Evolutionary conservation across 2,329 filamentous ascomycete species (phyloP), one percentile per base, ranked within the genome.

Genomic region (Neoarthrinium moseri): DNA sequence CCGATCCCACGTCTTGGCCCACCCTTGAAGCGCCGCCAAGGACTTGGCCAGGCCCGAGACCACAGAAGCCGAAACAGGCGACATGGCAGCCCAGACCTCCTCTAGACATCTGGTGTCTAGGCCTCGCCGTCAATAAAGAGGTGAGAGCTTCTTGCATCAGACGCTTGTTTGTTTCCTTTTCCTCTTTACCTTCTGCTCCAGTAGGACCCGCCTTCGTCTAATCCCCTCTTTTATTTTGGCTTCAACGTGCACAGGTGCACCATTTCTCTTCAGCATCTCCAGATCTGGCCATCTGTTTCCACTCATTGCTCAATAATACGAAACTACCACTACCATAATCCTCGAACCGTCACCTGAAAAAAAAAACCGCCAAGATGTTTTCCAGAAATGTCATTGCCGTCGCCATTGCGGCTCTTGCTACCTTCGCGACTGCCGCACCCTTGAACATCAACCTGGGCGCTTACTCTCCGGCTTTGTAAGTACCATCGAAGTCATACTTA

Each of bases 381-480:
- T 45, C 26, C 47, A 44, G 54, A 49, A 60, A 56, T 38, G 24
- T 49, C 43, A 55, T 62, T 46, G 47, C 65, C 44, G 43, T 62
- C 26, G 42, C 61, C 34, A 43, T 65, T 34, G 59, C 60, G 34
- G 39, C 55, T 20, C 47, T 69, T 10, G 49, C 59, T 18, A 55
- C 60, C 22, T 49, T 58, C 17, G 52, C 62, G 26, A 53, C 54
- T 24, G 61, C 64, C 29, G 51, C 62, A 17, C 62, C 62, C 4
- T 50, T 65, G 34, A 65, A 65, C 51, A 65, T 65, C 50, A 65
- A 65, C 54, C 52, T 65, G 13, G 62, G 62, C 43, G 62, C 62
- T 26, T 65, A 65, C 45, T 65, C 62, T 22, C 62, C 62, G 46
- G 62, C 62, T 30, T 51, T 65, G 55, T 34, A 42, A 42, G 39